Evolutionary conservation across 2,329 filamentous ascomycete genomes (phyloP), one percentile per base, ranked within the genome.

Genomic region (Cladorrhinum sp.): DNA sequence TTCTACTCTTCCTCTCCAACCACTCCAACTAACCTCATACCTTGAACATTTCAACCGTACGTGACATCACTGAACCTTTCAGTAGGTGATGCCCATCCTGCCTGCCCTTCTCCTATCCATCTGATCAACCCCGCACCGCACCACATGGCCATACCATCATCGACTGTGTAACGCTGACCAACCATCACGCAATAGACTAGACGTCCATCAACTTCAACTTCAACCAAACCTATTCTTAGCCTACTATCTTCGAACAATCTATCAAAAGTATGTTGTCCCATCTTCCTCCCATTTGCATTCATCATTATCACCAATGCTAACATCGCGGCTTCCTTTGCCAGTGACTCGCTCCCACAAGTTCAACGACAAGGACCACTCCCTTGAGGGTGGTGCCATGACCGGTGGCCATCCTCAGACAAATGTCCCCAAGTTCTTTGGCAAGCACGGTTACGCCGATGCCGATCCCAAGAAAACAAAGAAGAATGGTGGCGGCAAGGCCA

Each of bases 281-380:
- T 36, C 33, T 36, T 50, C 18, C 26, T n/a, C 23, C 28, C 18
- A 9, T 28, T 28, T 4, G 24, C 30, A 36, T 46, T 6, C 26
- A 5, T 10, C 5, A 21, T 2, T 9, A 16, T 28, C 51, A 65
- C 62, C 62, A 62, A 30, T 59, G 65, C 64, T 24, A 24, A 16
- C 9, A n/a, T 36, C 33, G 2, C 8, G 21, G 21, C 33, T 8
- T 61, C n/a, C n/a, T 33, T 48, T 4, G 3, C 10, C 69, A 96
- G 93, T 99, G 94, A 97, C 95, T 81, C 94, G 95, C 76, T 96
- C 94, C 67, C 91, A 94, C 86, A 99, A 98, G 83, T 86, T 83
- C 81, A 96, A 92, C 80, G 92, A 96, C 78, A 93, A 93, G 79
- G 90, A 96, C 82, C 90, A 96, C 80, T 86, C 86, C 68, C 88